phyloP scores from a whole-genome alignment of 2,329 filamentous ascomycete genomes.

The Trichoderma lentiforme region DNA sequence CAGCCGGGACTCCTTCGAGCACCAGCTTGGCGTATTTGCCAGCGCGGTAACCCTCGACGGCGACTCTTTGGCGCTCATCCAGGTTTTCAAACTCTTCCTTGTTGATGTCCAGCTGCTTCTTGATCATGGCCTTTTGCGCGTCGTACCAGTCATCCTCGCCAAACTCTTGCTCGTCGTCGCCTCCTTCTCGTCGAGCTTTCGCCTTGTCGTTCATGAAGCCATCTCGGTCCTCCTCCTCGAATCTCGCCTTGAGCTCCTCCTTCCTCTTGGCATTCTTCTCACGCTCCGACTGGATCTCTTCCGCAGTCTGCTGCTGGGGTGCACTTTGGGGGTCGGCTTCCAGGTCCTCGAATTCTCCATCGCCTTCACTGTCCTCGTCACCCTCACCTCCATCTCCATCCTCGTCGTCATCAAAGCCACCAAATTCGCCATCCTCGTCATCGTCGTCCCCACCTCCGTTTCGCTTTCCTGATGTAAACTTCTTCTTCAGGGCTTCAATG shows the following conservation, averaged over 20 bases:
- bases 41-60: conserved; percentile 86
- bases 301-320: conserved; percentile 42
- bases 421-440: conserved; percentile 49
- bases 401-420: conserved; percentile 54
- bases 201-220: conserved; percentile 90
- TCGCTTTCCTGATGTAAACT: conserved; percentile 65
- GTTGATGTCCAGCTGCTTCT: conserved; percentile 97
- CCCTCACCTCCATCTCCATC: conserved; percentile 62
- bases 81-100: conserved; percentile 86
- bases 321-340: conserved; percentile 44
- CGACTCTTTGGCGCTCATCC: conserved; percentile 76
- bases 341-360: conserved; percentile 81
- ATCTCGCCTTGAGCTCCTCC: conserved; percentile 89
- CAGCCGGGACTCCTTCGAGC: conserved; percentile 82
- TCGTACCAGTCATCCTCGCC: conserved; percentile 99
- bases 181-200: conserved; percentile 66
- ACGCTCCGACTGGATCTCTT: conserved; percentile 79
- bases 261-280: conserved; percentile 88
- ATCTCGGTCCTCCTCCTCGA: conserved; percentile 97
- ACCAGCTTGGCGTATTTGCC: conserved; percentile 92
- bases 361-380: conserved; percentile 64
- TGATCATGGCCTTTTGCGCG: conserved; percentile 86
- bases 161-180: conserved; percentile 69
- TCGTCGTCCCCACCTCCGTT: conserved; percentile 30
- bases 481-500: conserved; percentile 67